A percentile compares a stretch with the other conserved stretches of the same genome.
Conservation (phyloP, 495 filamentous ascomycete genomes). For the Penicillium coprophilum region DNA sequence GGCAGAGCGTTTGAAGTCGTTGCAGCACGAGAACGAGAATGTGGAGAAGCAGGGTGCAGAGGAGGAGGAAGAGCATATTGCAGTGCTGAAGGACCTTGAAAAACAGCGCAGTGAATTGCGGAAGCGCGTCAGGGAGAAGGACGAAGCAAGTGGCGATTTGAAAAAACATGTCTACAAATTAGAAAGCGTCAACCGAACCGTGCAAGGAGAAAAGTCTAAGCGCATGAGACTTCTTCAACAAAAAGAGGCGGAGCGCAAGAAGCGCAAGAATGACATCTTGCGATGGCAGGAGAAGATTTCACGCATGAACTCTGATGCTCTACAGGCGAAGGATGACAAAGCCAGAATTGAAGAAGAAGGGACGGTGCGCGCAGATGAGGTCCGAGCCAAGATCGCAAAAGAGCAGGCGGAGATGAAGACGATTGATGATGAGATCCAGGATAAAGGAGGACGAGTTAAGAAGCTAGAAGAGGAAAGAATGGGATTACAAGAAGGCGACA, state of each 20-base stretch:
- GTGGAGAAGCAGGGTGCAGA: constrained; percentile 61
- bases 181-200: constrained; percentile 79
- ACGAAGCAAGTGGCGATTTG: constrained; percentile 77
- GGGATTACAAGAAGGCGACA: constrained; percentile 46
- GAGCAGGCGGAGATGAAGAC: constrained; percentile 54
- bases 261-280: constrained; percentile 58
- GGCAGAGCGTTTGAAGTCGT: constrained; percentile 67
- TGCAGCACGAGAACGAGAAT: constrained; percentile 74
- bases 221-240: constrained; percentile 68
- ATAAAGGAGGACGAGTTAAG: constrained; percentile 61
- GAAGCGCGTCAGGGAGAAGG: constrained; percentile 76
- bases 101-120: constrained; percentile 71
- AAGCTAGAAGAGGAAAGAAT: constrained; percentile 59
- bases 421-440: constrained; percentile 62
- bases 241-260: constrained; percentile 61
- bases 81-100: constrained; percentile 55
- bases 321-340: constrained; percentile 50
- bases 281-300: constrained; percentile 57
- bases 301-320: constrained; percentile 49
- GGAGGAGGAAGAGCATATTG: constrained; percentile 72
- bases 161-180: constrained; percentile 76
- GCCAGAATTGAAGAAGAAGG: constrained; percentile 43
- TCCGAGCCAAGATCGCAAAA: constrained; percentile 52
- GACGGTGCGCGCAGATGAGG: constrained; percentile 46
- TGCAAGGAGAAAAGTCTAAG: constrained; percentile 73